Base-by-base conservation (phyloP, 1,139 yeast genomes). In the Debaryomycetaceae sp. region DNA sequence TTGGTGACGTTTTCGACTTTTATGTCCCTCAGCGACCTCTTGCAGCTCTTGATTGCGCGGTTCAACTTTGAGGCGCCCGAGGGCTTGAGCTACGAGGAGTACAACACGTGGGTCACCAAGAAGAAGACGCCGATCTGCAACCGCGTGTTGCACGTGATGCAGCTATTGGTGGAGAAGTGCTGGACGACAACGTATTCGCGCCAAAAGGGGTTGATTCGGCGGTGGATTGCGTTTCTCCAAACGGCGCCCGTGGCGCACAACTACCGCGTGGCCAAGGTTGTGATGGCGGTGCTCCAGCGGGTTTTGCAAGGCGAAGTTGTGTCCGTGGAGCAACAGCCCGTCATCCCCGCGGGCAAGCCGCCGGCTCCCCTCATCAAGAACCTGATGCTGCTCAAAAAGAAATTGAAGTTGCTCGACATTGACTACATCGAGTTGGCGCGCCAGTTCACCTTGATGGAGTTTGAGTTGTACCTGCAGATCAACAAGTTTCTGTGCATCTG, bases 31-130 rank as follows among this genome's bases (percentile, higher is more conserved):
- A 58, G 71, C 3, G 85, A 79, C 36, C 65, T 91, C 21, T 64
- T 88, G 34, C 71, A 68, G 16, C 56, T 74, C 28, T 61, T 91
- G 37, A 75, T 81, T 21, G 66, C 68, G 22, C 65, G 95, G 32
- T 91, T 81, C 56, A 71, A 80, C 38, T 61, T 78, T 20, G 78
- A 75, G 39, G 94, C 96, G 4, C 96, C 96, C 0, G 95, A 83
- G 45, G 96, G 95, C 0, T 61, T 91, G 39, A 76, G 84, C 34
- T 82, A 76, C 43, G 95, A 83, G 39, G 96, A 88, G 48, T 85
- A 84, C 49, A 75, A 78, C 27, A 58, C 69, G 4, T 91, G 98
- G 97, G 71, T 80, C 7, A 77, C 78, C 25, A 75, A 75, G 47
- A 88, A 85, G 47, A 81, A 59, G 54, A 59, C 45, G 51, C 83